Base-by-base conservation (phyloP, 192 early-diverging fungal genomes). In the Rhizophagus sp. region DNA sequence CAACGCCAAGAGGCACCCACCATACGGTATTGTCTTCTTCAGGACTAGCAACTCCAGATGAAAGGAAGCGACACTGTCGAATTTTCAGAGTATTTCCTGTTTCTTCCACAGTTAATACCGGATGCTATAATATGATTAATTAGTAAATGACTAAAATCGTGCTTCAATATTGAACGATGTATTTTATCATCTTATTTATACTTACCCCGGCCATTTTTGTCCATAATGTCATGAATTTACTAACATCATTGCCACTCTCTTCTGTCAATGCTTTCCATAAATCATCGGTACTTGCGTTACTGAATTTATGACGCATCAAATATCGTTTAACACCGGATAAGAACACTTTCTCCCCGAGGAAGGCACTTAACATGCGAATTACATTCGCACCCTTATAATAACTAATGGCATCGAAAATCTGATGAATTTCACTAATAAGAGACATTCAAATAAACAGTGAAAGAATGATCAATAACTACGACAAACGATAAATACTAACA, bases 391-490 rank as follows among this genome's bases (percentile, higher is more conserved):
- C 97, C 85, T 99, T 98, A 80, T 90, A 90, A 82, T 94, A 94
- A 62, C 90, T 91, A 39, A 98, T 97, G 27, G 95, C 95, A 82
- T 99, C 97, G 81, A 99, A 99, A 79, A 99, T 98, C 84, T 98
- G 94, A 80, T 89, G 87, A 83, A 99, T 95, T 83, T 98, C 94
- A 36, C 92, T 86, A n/a, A 41, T n/a, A 33, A 13, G 12, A 3
- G 39, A 76, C 5, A 9, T 63, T 30, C n/a, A 70, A 10, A 70
- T 19, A 9, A 70, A 47, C 11, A 7, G 9, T n/a, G n/a, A 15
- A 34, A 41, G 4, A 4, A 41, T 70, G 1, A 44, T 41, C 22
- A 70, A 19, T 22, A 22, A 57, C 39, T 57, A 57, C 3, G 17
- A 47, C 11, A 47, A 12, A 47, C 44, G 44, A 12, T 22, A 57